Evolutionary conservation across 305 asterid species (phyloP), one percentile per base, ranked within the genome.

Genomic region (Fraxinus velutina): DNA sequence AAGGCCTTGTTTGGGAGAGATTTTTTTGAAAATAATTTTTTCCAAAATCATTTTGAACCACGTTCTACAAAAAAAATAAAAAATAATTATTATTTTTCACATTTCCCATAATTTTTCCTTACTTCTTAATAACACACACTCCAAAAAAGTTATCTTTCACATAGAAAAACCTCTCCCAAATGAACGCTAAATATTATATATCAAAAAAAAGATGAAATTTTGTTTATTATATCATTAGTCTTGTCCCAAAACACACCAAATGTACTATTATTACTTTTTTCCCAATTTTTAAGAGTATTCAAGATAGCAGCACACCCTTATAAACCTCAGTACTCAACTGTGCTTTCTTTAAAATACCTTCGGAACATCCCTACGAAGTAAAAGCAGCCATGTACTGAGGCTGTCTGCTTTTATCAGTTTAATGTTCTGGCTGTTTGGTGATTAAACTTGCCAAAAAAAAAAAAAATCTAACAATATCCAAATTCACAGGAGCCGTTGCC

Each of bases 401-500:
- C 6, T n/a, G 6, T 73, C 27, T 7, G 12, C 29, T 39, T 74
- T 19, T 27, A 4, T 6, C 78, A 17, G 30, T 5, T 7, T 4
- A 22, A 9, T 6, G 52, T 50, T 70, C 6, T 32, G 34, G 34
- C 73, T 62, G 10, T 66, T 66, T 66, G 73, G 73, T 66, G 36
- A 29, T 27, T 21, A 2, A 6, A 60, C 30, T 21, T 19, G 32
- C 64, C 7, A 62, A 62, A 19, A 62, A 6, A 13, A 6, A 9
- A 3, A 47, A 13, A 15, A 44, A 13, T n/a, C 17, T 64, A 64
- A 64, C 71, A 27, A 17, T 27, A 55, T 15, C 36, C 17, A 17
- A 76, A 13, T 30, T 75, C 27, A 42, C 90, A 93, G 99, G 99
- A 79, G 99, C 99, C 2, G 98, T 96, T 82, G 99, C 99, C 52